Percentiles rank a stretch among this genome's conserved stretches.
These are phyloP conservation scores for Lyophyllum semitale DNA, from an alignment of 768 basidiomycete genomes.

Conservation along the genomic window DNA sequence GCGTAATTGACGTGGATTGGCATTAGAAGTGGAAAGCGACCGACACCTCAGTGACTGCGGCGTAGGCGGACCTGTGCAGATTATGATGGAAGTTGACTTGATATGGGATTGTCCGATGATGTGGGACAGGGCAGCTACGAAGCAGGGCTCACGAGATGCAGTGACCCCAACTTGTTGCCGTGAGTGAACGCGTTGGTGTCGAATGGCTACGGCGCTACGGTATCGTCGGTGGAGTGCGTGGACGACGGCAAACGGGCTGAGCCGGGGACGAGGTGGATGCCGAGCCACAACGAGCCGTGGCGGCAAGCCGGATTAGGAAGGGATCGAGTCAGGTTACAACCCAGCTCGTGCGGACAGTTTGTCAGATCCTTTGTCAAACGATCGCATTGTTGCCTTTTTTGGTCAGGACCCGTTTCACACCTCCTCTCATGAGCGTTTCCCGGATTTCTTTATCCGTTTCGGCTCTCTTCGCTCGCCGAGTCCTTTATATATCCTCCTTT, in stretches of 20 bases:
- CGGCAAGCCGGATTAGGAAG: constrained; percentile 14
- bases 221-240: constrained; percentile 9
- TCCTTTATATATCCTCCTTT: constrained; percentile 32
- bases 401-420: constrained; percentile 14
- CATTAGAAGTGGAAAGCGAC: neutral
- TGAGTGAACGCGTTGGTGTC: neutral
- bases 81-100: neutral
- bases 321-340: constrained; percentile 13
- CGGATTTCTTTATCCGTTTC: constrained; percentile 30
- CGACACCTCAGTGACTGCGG: neutral
- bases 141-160: neutral
- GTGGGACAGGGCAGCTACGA: neutral
- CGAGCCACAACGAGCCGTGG: constrained; percentile 17
- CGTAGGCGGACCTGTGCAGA: neutral
- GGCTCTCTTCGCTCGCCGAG: constrained; percentile 32
- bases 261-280: constrained; percentile 15
- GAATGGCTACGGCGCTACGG: neutral
- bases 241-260: constrained; percentile 9
- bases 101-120: neutral
- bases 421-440: constrained; percentile 23
- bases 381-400: constrained; percentile 19
- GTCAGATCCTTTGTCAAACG: constrained; percentile 24
- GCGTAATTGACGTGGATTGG: constrained; percentile 10
- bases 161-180: neutral
- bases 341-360: constrained; percentile 19